Conservation (phyloP, 176 grass and related monocot species). For the Elymus sibiricus region DNA sequence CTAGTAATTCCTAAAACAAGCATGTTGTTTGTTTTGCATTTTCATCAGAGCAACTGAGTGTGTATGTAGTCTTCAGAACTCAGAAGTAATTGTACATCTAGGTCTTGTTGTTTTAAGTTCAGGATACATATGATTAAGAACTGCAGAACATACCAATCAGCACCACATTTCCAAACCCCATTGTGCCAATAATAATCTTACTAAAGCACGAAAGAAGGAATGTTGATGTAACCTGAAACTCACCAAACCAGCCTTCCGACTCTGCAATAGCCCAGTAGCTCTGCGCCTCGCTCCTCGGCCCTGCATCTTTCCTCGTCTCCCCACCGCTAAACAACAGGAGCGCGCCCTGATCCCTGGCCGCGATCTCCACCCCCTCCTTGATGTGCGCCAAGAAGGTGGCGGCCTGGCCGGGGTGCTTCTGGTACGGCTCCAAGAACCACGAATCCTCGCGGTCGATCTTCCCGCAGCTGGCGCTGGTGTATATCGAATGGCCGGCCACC, state of each 20-base stretch:
- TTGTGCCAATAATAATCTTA: not conserved
- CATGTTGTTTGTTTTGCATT: not conserved
- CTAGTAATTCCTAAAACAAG: not conserved
- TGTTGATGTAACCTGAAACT: not conserved
- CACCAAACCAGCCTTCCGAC: slow-evolving; percentile 85
- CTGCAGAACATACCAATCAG: not conserved
- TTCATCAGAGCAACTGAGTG: not conserved
- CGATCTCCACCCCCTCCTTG: slow-evolving; percentile 64
- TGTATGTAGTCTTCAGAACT: slow-evolving; percentile 3
- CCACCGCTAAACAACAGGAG: slow-evolving; percentile 90
- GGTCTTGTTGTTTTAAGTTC: not conserved
- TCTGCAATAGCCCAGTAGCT: slow-evolving; percentile 93
- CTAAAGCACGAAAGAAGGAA: not conserved
- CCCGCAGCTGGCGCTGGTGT: slow-evolving; percentile 62
- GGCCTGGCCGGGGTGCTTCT: slow-evolving; percentile 79
- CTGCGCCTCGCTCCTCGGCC: slow-evolving; percentile 84
- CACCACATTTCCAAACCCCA: not conserved
- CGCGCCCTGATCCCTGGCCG: slow-evolving; percentile 48
- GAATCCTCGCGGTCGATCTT: slow-evolving; percentile 70
- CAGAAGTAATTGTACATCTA: not conserved
- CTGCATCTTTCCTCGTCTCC: slow-evolving; percentile 81
- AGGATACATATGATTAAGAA: not conserved
- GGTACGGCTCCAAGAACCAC: slow-evolving; percentile 84
- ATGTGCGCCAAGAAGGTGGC: slow-evolving; percentile 86
- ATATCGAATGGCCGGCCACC: slow-evolving; percentile 91